Base-by-base conservation (phyloP, 1,139 yeast genomes). In the Lodderomyces beijingensis region DNA sequence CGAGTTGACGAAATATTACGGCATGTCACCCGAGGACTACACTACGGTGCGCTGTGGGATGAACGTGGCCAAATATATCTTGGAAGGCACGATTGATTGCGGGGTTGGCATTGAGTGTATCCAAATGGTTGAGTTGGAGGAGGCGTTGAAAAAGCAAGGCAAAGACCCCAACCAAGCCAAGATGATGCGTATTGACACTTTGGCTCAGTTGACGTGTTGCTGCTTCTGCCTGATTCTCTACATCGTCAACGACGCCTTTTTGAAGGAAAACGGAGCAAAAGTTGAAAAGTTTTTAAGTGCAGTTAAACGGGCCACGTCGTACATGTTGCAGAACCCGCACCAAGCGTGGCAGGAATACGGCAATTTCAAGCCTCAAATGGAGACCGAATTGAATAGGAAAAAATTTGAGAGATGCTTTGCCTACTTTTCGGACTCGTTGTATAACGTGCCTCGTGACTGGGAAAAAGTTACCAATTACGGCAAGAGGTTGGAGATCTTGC, bases 31-130 rank as follows among this genome's bases (percentile, higher is more conserved):
- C 16, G 59, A 59, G 25, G 79, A 74, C 49, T 74, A 73, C 50
- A 71, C 77, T 34, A 76, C 79, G n/a, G 75, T 74, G 32, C 62
- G 79, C 50, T 72, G 78, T 45, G 79, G 79, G 32, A 74, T 74
- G 79, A 74, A 74, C 45, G 78, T 74, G 32, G 76, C 79, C 37
- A 71, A 70, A 46, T 65, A 65, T 45, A 72, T 74, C 44, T 67
- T 74, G 37, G 75, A 71, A 38, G 79, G 77, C 24, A 59, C 63
- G 41, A 71, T 74, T 35, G 77, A 74, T 49, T 78, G 78, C 35
- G 79, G 79, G 36, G 66, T 73, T 47, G 79, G 79, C 43, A 70
- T 74, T 39, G 79, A 74, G 49, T 72, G 77, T 51, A 70, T 74
- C 48, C 79, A 74, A 51, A 77, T 70, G 52, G 79, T 74, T 27